Base-by-base conservation (phyloP, 2,329 filamentous ascomycete species). In the Epichloe typhina region DNA sequence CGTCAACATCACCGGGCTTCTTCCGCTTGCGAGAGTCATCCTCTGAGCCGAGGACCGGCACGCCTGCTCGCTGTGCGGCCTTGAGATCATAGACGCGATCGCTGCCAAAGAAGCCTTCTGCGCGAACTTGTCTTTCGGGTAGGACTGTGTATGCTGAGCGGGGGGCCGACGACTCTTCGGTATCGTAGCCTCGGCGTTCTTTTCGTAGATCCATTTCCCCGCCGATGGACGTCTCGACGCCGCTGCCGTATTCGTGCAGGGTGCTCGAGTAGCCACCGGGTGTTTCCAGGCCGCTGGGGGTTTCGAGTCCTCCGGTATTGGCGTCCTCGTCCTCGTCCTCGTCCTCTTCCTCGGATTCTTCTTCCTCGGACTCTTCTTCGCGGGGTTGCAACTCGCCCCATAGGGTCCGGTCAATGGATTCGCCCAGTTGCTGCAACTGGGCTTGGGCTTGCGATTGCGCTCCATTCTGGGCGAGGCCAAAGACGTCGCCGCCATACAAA, bases 1-100 rank as follows among this genome's bases (percentile, higher is more conserved):
- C 85, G 58, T 98, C 93, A 23, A 98, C 79, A 64, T 98, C 93
- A 40, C 91, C 93, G 4, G 86, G 90, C 77, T 96, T 95, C 80
- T 97, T 98, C 61, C 88, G 80, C 71, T 94, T 93, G 61, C 87
- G 74, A 23, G 68, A 75, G 51, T 89, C 81, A 52, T 89, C 86
- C 23, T 94, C 88, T 55, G 80, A 77, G 11, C 90, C 93, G 4
- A 98, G 78, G 3, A 94, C 78, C 1, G 86, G 85, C 54, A 87
- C 67, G 53, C 74, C 71, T 21, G 72, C 69, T 54, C 76, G 72
- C 55, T 67, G 69, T 40, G 52, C 62, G 38, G 64, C 65, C 51
- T 80, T 84, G 55, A 98, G 77, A 68, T 98, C 90, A 69, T 98
- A 98, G 15, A 86, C 86, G 62, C 88, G 85, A 64, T 97, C 91